Evolutionary conservation across 805 yeast species (phyloP).

Genomic region (Starmera caribaea): DNA sequence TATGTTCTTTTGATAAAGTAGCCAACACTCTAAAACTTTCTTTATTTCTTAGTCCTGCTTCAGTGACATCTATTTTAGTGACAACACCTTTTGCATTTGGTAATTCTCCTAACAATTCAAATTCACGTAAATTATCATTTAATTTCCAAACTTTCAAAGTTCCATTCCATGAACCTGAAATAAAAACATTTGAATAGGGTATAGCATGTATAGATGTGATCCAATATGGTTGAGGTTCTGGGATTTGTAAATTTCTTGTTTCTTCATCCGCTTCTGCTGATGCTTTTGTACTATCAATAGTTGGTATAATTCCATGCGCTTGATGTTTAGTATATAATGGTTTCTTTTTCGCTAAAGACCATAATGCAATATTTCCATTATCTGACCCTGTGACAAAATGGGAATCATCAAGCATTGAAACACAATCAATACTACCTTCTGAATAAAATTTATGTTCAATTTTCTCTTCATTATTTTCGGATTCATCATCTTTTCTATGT

Average conservation of each 20-base stretch:
- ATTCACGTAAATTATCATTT: conserved; percentile 50
- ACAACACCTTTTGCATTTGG: conserved; percentile 60
- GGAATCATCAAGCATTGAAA: conserved; percentile 84
- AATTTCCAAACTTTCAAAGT: conserved; percentile 69
- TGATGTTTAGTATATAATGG: conserved; percentile 60
- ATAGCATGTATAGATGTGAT: conserved; percentile 74
- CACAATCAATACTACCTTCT: conserved; percentile 89
- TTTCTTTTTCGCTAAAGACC: conserved; percentile 88
- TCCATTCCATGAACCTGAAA: conserved; percentile 89
- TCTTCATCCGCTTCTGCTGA: conserved; percentile 38
- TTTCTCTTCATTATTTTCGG: conserved; percentile 20
- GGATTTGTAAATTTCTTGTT: conserved; percentile 40
- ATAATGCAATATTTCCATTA: conserved; percentile 80
- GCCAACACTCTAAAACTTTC: conserved; percentile 50
- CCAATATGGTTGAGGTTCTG: conserved; percentile 72
- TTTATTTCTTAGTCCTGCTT: conserved; percentile 41
- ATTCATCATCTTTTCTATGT: conserved; percentile 22
- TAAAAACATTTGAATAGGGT: conserved; percentile 76
- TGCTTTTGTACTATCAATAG: conserved; percentile 38
- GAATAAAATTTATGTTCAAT: conserved; percentile 34
- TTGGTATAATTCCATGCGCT: conserved; percentile 67
- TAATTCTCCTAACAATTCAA: conserved; percentile 47
- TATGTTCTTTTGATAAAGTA: conserved; percentile 74
- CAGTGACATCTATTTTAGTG: conserved; percentile 48
- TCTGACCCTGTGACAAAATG: conserved; percentile 94